Evolutionary conservation across 1,284 basidiomycete genomes (phyloP).

Genomic region (Trametes pubescens): DNA sequence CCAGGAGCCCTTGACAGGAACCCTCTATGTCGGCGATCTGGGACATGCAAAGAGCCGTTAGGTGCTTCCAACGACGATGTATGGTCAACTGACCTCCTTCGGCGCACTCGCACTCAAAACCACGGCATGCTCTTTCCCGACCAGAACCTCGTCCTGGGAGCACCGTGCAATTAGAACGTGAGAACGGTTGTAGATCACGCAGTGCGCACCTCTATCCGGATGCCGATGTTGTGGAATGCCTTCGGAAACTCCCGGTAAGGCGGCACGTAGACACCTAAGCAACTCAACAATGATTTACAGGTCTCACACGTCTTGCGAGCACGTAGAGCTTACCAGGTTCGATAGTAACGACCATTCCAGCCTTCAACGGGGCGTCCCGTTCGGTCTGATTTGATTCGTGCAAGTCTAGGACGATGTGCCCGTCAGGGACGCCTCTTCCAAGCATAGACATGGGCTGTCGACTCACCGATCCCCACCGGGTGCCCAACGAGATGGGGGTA

Average conservation of each 20-base stretch:
- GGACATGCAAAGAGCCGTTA: background rate
- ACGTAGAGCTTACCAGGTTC: slow-evolving; percentile 65
- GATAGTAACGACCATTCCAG: slow-evolving; percentile 90
- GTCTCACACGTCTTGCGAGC: background rate
- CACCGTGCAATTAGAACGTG: slow-evolving; percentile 5
- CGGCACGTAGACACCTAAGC: slow-evolving; percentile 83
- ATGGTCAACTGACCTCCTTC: slow-evolving; percentile 72
- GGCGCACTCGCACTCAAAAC: slow-evolving; percentile 84
- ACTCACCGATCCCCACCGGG: slow-evolving; percentile 83
- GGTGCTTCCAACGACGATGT: background rate
- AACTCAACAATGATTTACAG: no score
- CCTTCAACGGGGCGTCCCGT: slow-evolving; percentile 57
- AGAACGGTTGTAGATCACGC: background rate
- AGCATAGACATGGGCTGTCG: background rate
- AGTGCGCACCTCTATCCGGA: slow-evolving; percentile 82
- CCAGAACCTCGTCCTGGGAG: slow-evolving; percentile 82
- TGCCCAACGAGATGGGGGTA: slow-evolving; percentile 92
- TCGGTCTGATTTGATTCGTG: slow-evolving; percentile 75
- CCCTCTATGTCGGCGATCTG: slow-evolving; percentile 87
- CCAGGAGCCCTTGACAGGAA: slow-evolving; percentile 81
- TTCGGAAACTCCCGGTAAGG: slow-evolving; percentile 79
- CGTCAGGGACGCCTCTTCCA: slow-evolving; percentile 3
- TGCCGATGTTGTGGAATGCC: slow-evolving; percentile 88
- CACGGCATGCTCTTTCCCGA: slow-evolving; percentile 71
- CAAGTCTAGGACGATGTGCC: slow-evolving; percentile 61